Evolutionary conservation across 768 basidiomycete species (phyloP), one percentile per base, ranked within the genome.

Genomic region (Neoboletus magnificus): DNA sequence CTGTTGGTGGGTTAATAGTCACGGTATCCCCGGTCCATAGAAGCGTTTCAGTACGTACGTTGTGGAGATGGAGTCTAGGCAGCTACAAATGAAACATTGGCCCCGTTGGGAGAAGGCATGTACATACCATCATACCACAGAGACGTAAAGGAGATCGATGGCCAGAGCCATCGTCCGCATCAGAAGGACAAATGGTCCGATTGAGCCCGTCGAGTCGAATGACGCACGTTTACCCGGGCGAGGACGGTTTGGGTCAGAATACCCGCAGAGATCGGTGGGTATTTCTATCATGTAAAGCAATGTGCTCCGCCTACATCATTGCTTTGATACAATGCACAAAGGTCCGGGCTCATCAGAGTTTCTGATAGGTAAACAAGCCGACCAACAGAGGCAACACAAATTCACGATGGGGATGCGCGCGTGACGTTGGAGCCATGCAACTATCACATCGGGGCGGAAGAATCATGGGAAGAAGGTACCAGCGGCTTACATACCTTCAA

Each of bases 401-500:
- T 40, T 42, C 52, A 43, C n/a, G 33, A 47, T 44, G 16, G 18
- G 29, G n/a, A 25, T 15, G 51, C 6, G 33, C 13, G 27, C 39
- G 15, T 43, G 33, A 47, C 50, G 46, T 23, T 43, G n/a, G 45
- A 32, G 33, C 48, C 18, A 32, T 35, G 16, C 30, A 44, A 58
- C 62, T 67, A 48, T 61, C 65, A 67, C 56, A 67, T 65, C 56
- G 60, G 59, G 48, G 33, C 43, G 44, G 52, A 56, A 45, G 47
- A 56, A 58, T 43, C 32, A 44, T 36, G 32, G 30, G 30, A 59
- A 48, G 36, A 54, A 54, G 48, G 18, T 36, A 47, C 27, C 12
- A 35, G 29, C 12, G 32, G 29, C 23, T 50, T 61, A 57, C 62
- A 53, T 47, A 63, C 55, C 52, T 63, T 49, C 27, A 37, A 30